These are phyloP conservation scores for Multifurca ochricompacta DNA, from an alignment of 768 basidiomycete species.

Conservation along the genomic window DNA sequence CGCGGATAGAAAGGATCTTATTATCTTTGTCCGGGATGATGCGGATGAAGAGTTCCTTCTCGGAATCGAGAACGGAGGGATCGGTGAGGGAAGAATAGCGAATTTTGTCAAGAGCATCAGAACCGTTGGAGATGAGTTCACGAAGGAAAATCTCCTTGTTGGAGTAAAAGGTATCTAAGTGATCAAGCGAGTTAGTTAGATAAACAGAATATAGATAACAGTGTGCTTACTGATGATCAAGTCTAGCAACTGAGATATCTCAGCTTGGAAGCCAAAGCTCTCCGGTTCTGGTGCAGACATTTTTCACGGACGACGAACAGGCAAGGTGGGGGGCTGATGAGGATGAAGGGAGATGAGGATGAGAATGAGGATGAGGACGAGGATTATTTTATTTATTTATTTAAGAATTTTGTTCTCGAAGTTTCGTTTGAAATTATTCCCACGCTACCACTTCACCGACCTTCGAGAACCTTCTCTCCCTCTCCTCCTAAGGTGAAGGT, in stretches of 20 bases:
- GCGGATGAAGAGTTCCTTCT: constrained; percentile 90
- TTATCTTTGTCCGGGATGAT: constrained; percentile 95
- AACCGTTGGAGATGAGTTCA: constrained; percentile 93
- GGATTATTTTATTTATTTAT: constrained; percentile 40
- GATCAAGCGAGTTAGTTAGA: constrained; percentile 15
- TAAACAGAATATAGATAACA: neutral
- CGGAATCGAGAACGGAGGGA: constrained; percentile 78
- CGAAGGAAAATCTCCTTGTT: constrained; percentile 99
- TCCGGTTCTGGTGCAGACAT: constrained; percentile 52
- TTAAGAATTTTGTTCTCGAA: constrained; percentile 38
- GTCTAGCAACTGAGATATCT: constrained; percentile 98
- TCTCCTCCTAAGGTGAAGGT: too few relatives aligned
- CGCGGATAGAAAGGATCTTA: constrained; percentile 84
- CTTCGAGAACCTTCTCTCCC: constrained; percentile 27
- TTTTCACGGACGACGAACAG: constrained; percentile 29
- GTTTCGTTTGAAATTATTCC: constrained; percentile 30
- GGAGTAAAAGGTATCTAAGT: constrained; percentile 97
- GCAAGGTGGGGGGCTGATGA: too few relatives aligned
- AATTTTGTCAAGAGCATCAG: constrained; percentile 99
- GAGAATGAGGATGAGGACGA: constrained; percentile 13
- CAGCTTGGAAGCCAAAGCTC: constrained; percentile 96
- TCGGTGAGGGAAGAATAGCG: constrained; percentile 96
- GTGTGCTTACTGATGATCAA: constrained; percentile 84
- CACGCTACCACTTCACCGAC: constrained; percentile 19
- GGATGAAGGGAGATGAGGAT: constrained; percentile 13